Evolutionary conservation across 768 basidiomycete genomes (phyloP).

Genomic region (Zangia roseola): DNA sequence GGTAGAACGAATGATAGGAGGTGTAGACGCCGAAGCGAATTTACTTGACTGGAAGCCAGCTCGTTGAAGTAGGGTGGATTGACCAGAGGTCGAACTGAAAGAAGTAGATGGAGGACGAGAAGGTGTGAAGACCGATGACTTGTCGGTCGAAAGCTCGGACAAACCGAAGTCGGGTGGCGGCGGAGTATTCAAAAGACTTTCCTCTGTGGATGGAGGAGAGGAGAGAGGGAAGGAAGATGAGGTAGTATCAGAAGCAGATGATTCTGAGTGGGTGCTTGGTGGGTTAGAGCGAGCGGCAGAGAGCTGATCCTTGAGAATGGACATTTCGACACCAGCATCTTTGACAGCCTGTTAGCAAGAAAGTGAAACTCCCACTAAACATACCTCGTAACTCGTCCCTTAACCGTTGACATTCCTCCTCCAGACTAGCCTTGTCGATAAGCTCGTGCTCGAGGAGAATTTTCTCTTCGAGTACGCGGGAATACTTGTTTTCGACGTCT

Average conservation of each 20-base stretch:
- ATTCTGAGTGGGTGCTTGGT: constrained; percentile 25
- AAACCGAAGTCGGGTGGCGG: constrained; percentile 61
- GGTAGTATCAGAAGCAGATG: constrained; percentile 26
- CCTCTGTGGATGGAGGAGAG: constrained; percentile 37
- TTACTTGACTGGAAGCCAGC: constrained; percentile 48
- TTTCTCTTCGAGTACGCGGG: constrained; percentile 91
- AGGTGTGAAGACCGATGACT: constrained; percentile 38
- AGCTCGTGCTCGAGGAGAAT: constrained; percentile 96
- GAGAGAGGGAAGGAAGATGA: constrained; percentile 37
- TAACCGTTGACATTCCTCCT: constrained; percentile 87
- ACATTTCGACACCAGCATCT: constrained; percentile 87
- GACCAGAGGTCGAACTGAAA: constrained; percentile 36
- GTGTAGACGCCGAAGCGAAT: constrained; percentile 40
- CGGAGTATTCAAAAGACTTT: constrained; percentile 57
- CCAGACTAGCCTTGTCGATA: constrained; percentile 82
- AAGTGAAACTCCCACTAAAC: constrained; percentile 33
- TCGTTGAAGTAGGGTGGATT: constrained; percentile 50
- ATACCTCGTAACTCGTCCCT: constrained; percentile 92
- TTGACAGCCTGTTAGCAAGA: constrained; percentile 16
- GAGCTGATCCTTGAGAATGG: constrained; percentile 78
- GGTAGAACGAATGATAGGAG: constrained; percentile 57
- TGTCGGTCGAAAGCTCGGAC: constrained; percentile 51
- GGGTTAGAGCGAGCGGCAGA: constrained; percentile 36
- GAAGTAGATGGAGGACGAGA: constrained; percentile 32
- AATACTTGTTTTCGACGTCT: constrained; percentile 85